A percentile compares a stretch with the other conserved stretches of the same genome.
Conservation (phyloP, 257 asterid species). For the Gentiana straminea region DNA sequence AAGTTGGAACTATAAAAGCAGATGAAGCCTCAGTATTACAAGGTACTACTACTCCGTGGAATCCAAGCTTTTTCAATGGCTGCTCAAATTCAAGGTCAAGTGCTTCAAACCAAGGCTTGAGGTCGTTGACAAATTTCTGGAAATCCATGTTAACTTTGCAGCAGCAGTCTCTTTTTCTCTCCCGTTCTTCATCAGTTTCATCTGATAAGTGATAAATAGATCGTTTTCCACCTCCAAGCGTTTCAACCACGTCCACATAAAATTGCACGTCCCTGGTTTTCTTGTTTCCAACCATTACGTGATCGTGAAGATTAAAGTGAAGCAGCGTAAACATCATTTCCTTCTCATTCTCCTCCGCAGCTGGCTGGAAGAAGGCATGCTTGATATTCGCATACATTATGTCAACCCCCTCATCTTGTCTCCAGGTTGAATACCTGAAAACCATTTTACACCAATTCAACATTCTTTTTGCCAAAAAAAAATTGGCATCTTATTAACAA, state of each 20-base stretch:
- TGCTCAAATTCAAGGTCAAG: constrained; percentile 63
- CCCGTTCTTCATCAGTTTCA: constrained; percentile 79
- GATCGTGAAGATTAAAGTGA: constrained; percentile 67
- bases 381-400: too few species aligned
- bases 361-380: constrained; percentile 43
- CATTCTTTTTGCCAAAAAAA: too few species aligned
- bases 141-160: constrained; percentile 59
- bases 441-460: constrained; percentile 29
- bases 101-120: constrained; percentile 40
- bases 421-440: constrained; percentile 51
- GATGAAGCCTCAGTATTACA: constrained; percentile 60
- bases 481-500: too few species aligned
- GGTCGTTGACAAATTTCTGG: constrained; percentile 54
- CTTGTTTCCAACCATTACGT: constrained; percentile 34
- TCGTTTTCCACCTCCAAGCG: constrained; percentile 55
- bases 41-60: constrained; percentile 56
- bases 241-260: constrained; percentile 59
- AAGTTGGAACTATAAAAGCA: constrained; percentile 4
- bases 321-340: constrained; percentile 58
- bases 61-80: constrained; percentile 64
- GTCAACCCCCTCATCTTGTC: constrained; percentile 40
- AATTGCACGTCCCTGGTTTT: constrained; percentile 49
- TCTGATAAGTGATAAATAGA: constrained; percentile 67
- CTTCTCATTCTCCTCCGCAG: constrained; percentile 61
- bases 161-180: constrained; percentile 61